These are phyloP conservation scores for Batrachochytrium dendrobatidis DNA, from an alignment of 371 early-diverging fungal genomes.

Conservation along the genomic window DNA sequence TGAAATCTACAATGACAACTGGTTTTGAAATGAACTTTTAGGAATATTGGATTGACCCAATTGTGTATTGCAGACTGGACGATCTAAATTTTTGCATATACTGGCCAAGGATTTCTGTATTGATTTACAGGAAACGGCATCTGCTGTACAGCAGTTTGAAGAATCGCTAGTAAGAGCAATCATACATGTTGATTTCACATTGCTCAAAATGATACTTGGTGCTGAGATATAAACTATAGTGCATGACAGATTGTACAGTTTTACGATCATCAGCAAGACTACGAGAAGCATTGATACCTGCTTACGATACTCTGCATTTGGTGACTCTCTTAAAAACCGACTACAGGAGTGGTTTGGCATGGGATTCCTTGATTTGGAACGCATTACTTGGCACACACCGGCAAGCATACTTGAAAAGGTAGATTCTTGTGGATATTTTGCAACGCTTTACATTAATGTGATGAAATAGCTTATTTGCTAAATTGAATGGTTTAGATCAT, in stretches of 20 bases:
- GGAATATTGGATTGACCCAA: too few relatives aligned
- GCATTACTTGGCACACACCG: conserved; percentile 67
- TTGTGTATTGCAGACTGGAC: conserved; percentile 40
- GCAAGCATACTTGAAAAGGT: conserved; percentile 73
- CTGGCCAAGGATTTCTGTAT: conserved; percentile 57
- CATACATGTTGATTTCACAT: conserved; percentile 5
- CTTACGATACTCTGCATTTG: conserved; percentile 55
- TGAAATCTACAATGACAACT: neutral
- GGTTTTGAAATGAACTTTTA: too few relatives aligned
- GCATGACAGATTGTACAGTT: conserved; percentile 24
- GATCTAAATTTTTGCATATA: conserved; percentile 44
- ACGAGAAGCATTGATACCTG: conserved; percentile 54
- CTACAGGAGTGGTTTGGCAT: conserved; percentile 58
- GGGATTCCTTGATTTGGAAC: conserved; percentile 59
- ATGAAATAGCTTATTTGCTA: neutral
- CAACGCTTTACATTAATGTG: neutral
- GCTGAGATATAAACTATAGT: too few relatives aligned
- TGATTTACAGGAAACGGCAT: conserved; percentile 6
- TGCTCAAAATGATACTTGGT: conserved; percentile 19
- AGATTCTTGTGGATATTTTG: too few relatives aligned
- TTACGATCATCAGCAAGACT: conserved; percentile 49
- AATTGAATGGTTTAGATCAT: conserved; percentile 41
- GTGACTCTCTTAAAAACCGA: conserved; percentile 50
- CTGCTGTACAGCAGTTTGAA: conserved; percentile 2
- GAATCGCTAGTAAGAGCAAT: neutral